A percentile compares a stretch with the other conserved stretches of the same genome.
Conservation (phyloP, 2,329 filamentous ascomycete species). For the Colletotrichum sp. region DNA sequence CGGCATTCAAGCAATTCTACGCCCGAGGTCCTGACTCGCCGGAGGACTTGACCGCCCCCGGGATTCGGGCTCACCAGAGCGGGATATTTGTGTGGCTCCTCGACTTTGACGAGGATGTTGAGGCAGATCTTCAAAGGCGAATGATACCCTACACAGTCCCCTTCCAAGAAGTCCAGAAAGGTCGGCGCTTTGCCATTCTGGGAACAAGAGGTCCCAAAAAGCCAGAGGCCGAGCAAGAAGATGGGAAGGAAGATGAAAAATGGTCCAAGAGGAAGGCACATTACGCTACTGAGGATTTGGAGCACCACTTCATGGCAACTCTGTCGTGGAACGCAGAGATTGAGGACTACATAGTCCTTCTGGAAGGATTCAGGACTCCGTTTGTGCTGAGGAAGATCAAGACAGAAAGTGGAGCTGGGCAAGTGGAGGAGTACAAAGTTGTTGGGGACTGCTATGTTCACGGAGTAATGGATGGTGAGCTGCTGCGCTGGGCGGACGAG, state of each 20-base stretch:
- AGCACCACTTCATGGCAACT: neutral
- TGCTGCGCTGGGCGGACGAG: neutral
- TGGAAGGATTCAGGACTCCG: constrained; percentile 37
- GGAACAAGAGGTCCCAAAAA: neutral
- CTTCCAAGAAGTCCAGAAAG: constrained; percentile 6
- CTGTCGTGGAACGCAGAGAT: constrained; percentile 2
- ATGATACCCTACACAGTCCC: neutral
- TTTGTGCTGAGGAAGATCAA: constrained; percentile 30
- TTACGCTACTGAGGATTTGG: neutral
- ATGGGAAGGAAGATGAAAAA: neutral
- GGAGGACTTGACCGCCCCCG: neutral
- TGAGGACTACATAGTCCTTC: constrained; percentile 32
- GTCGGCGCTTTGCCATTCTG: neutral
- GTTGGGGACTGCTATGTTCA: constrained; percentile 6
- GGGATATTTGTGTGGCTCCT: neutral
- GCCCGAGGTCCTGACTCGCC: neutral
- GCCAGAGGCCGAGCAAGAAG: neutral
- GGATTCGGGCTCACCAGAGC: neutral
- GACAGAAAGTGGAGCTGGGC: neutral
- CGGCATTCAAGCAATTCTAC: neutral
- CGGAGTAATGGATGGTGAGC: neutral
- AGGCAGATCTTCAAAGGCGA: neutral
- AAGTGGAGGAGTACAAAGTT: neutral
- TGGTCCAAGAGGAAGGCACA: neutral
- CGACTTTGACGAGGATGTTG: neutral